phyloP scores from a whole-genome alignment of 139 green algal species.

The Chlamydomonas applanata region DNA sequence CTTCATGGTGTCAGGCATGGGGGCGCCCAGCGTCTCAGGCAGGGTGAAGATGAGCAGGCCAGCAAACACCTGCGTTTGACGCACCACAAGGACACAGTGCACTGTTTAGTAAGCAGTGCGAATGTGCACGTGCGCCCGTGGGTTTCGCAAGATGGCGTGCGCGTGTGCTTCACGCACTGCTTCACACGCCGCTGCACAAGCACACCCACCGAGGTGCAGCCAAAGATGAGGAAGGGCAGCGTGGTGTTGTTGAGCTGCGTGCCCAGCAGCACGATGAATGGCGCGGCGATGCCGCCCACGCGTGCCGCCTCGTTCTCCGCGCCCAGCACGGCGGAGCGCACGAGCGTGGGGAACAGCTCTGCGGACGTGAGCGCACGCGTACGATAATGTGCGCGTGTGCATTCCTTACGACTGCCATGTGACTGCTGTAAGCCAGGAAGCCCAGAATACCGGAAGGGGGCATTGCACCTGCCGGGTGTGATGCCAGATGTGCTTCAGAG shows the following conservation, averaged over 20 bases:
- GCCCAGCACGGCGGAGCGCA: slow-evolving; percentile 40
- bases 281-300: slow-evolving; percentile 41
- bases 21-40: slow-evolving; percentile 46
- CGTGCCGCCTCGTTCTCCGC: slow-evolving; percentile 38
- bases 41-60: slow-evolving; percentile 47
- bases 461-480: too few species aligned
- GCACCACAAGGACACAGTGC: too few species aligned
- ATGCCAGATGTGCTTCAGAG: too few species aligned
- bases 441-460: too few species aligned
- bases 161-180: too few species aligned
- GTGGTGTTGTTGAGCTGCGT: slow-evolving; percentile 1
- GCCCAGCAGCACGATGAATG: slow-evolving; percentile 47
- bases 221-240: slow-evolving; percentile 45
- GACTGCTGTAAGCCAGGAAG: too few species aligned
- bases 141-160: not conserved
- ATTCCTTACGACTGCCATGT: too few species aligned
- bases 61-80: slow-evolving; percentile 26
- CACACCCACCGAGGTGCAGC: slow-evolving; percentile 3
- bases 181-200: too few species aligned
- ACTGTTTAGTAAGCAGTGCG: too few species aligned
- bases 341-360: slow-evolving; percentile 49
- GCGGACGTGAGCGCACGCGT: too few species aligned
- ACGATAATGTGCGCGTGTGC: too few species aligned
- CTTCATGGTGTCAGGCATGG: slow-evolving; percentile 42
- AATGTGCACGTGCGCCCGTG: too few species aligned